Conservation (phyloP, 768 basidiomycete genomes). For the Mycena alexandri region DNA sequence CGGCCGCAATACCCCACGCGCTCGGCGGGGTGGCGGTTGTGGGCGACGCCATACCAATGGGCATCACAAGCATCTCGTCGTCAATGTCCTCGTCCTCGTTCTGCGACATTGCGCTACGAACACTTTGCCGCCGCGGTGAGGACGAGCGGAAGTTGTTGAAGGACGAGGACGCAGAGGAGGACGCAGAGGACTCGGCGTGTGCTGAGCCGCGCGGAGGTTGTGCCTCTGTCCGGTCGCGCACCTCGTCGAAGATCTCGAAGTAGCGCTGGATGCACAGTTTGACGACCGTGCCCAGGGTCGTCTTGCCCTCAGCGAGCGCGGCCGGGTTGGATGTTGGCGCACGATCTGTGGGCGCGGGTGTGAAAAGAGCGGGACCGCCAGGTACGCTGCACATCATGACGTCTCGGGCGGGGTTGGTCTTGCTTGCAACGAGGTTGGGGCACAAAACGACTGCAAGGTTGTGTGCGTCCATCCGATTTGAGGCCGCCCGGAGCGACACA, state of each 20-base stretch:
- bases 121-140: slow-evolving; percentile 39
- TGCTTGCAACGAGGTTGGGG: slow-evolving; percentile 82
- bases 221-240: slow-evolving; percentile 78
- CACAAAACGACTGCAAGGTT: slow-evolving; percentile 85
- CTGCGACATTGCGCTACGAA: slow-evolving; percentile 35
- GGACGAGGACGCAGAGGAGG: slow-evolving; percentile 30
- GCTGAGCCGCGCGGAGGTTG: slow-evolving; percentile 49
- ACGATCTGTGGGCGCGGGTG: slow-evolving; percentile 41
- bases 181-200: slow-evolving; percentile 43
- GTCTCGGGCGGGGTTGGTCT: slow-evolving; percentile 73
- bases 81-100: slow-evolving; percentile 83
- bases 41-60: slow-evolving; percentile 61
- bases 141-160: slow-evolving; percentile 30
- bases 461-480: slow-evolving; percentile 85
- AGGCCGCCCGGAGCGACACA: slow-evolving; percentile 73
- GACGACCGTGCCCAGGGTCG: slow-evolving; percentile 79
- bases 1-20: slow-evolving; percentile 48
- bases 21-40: slow-evolving; percentile 47
- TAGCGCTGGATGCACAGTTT: slow-evolving; percentile 86
- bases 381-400: slow-evolving; percentile 80
- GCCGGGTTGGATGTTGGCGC: slow-evolving; percentile 41
- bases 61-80: slow-evolving; percentile 82
- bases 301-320: slow-evolving; percentile 58
- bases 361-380: slow-evolving; percentile 56
- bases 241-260: slow-evolving; percentile 88